Percentiles rank a stretch among this genome's conserved stretches.
Conservation (phyloP, 768 basidiomycete genomes). For the Termitomyces sp. region DNA sequence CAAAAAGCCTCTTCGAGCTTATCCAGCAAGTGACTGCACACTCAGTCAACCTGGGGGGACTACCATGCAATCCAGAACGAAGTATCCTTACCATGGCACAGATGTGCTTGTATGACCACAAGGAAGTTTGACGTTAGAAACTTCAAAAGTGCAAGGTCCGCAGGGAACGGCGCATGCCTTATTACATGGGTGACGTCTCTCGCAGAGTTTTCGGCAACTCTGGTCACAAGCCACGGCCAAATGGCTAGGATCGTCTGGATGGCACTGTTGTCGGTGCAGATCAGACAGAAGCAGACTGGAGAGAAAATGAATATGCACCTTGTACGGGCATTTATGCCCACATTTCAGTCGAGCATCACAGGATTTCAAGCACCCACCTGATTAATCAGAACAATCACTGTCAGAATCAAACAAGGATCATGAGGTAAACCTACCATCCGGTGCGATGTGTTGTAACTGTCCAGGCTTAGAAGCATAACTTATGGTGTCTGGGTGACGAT, state of each 20-base stretch:
- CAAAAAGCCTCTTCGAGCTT: constrained; percentile 42
- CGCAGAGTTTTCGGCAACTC: constrained; percentile 49
- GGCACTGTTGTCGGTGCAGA: constrained; percentile 38
- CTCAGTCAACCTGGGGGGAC: not conserved
- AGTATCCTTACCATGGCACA: constrained; percentile 45
- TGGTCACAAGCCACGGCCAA: constrained; percentile 41
- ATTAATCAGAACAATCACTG: not conserved
- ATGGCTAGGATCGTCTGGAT: constrained; percentile 57
- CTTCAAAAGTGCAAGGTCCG: constrained; percentile 46
- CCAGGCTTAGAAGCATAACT: constrained; percentile 47
- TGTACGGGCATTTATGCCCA: constrained; percentile 63
- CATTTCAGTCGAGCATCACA: constrained; percentile 53
- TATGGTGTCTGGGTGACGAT: constrained; percentile 44
- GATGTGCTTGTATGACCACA: constrained; percentile 48
- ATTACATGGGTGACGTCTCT: constrained; percentile 54
- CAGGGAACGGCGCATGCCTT: constrained; percentile 49
- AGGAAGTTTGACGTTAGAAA: constrained; percentile 44
- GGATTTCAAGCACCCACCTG: constrained; percentile 60
- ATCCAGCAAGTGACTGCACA: constrained; percentile 41
- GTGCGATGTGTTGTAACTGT: constrained; percentile 44
- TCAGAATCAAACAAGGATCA: not conserved
- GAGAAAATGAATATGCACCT: constrained; percentile 31
- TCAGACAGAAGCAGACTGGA: not conserved
- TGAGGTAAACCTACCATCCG: constrained; percentile 41
- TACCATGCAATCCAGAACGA: not conserved